These are phyloP conservation scores for Fonsecaea pugnacius DNA, from an alignment of 2,329 filamentous ascomycete species.

Conservation along the genomic window DNA sequence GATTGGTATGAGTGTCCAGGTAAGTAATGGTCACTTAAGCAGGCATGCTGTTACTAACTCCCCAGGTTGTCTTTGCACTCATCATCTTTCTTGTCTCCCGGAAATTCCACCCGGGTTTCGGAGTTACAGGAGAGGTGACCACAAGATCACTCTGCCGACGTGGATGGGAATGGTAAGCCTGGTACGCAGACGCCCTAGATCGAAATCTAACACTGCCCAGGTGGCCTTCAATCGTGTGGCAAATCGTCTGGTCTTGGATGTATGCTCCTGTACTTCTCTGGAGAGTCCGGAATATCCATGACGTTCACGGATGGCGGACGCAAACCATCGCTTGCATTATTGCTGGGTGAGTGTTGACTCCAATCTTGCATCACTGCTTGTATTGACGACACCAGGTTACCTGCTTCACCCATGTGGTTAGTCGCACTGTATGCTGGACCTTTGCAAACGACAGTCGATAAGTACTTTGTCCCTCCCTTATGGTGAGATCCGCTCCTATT, in stretches of 20 bases:
- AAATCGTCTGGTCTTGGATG: constrained; percentile 66
- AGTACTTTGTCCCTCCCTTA: constrained; percentile 63
- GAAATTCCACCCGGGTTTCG: constrained; percentile 63
- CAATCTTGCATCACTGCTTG: background rate
- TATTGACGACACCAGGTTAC: constrained; percentile 53
- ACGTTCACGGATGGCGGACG: constrained; percentile 68
- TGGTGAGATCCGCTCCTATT: constrained; percentile 51
- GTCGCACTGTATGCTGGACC: constrained; percentile 58
- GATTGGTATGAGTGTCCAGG: constrained; percentile 62
- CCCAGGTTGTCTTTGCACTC: constrained; percentile 61
- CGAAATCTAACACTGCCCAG: constrained; percentile 37
- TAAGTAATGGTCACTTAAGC: constrained; percentile 40
- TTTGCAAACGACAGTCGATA: constrained; percentile 51
- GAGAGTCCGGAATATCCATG: constrained; percentile 63
- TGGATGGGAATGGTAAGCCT: constrained; percentile 68
- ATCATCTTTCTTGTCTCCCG: constrained; percentile 67
- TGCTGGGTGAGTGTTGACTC: constrained; percentile 43
- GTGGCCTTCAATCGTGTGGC: constrained; percentile 68
- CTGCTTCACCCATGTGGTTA: constrained; percentile 70
- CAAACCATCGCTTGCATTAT: constrained; percentile 62
- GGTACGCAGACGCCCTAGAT: constrained; percentile 1
- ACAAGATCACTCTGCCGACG: constrained; percentile 50
- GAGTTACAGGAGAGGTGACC: constrained; percentile 49
- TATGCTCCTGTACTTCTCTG: constrained; percentile 66
- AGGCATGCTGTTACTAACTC: constrained; percentile 6